Base-by-base conservation (phyloP, 306 rosid genomes). In the Quercus wislizeni region DNA sequence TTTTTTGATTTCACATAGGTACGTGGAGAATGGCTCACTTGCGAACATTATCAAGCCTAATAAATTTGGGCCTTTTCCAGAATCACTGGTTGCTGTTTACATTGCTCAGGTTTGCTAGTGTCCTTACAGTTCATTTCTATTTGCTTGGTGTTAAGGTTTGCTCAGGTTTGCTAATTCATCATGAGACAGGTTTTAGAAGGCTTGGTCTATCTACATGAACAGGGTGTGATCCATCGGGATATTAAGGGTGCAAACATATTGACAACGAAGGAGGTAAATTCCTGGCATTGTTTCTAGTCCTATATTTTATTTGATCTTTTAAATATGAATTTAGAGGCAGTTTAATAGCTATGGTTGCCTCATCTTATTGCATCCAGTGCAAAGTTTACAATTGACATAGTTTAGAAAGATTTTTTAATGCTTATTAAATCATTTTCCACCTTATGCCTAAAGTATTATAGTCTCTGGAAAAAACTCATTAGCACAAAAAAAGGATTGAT, bases 11-110 rank as follows among this genome's bases (percentile, higher is more conserved):
- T 78, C 71, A 51, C 77, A 74, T 82, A 95, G 99, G 85, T 95
- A 95, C 52, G 99, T 95, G 82, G 99, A 95, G 87, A 95, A 95
- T 76, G 99, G 99, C 46, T 95, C 99, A 64, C 93, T 95, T 73
- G 99, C 99, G 75, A 95, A 95, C 87, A 95, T 93, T 80, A 95
- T 95, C 78, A 95, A 95, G 94, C 99, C 99, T 82, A 95, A 95
- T 79, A 95, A 95, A 79, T 95, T 95, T 89, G 99, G 99, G 55
- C 99, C 99, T 49, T 95, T 95, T 83, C 99, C 99, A 19, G 99
- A 95, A 83, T 95, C 99, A 61, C 74, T 95, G 88, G 99, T 95
- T 89, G 98, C 97, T 38, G 90, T 93, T 77, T 95, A 91, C 86
- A 95, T 95, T 78, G 89, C 98, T 82, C 99, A 95, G 99, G 99